Conservation (phyloP, 2,329 filamentous ascomycete species). For the Fusarium sp. region DNA sequence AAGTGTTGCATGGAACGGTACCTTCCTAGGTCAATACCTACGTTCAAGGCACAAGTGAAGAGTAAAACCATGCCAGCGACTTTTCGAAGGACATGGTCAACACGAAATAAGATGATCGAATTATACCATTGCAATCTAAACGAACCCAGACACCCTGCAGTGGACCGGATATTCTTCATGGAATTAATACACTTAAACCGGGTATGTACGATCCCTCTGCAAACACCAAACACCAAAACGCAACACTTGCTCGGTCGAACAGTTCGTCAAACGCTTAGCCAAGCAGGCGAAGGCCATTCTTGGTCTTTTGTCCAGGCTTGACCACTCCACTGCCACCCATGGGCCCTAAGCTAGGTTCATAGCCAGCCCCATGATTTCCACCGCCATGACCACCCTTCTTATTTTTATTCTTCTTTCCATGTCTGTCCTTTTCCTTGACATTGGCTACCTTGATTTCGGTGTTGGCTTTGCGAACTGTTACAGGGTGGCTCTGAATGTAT, state of each 20-base stretch:
- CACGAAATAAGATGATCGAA: not conserved
- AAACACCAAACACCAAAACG: conserved; percentile 36
- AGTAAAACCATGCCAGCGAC: not conserved
- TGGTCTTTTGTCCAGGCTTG: conserved; percentile 74
- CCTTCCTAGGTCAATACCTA: not conserved
- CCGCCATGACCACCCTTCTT: conserved; percentile 46
- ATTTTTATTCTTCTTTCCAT: conserved; percentile 50
- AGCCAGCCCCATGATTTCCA: conserved; percentile 48
- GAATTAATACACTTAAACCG: not conserved
- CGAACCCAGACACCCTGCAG: not conserved
- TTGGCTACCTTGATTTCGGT: conserved; percentile 86
- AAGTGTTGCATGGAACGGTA: not conserved
- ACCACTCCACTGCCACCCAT: conserved; percentile 62
- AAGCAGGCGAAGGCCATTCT: conserved; percentile 69
- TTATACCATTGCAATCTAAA: not conserved
- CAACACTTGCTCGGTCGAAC: not conserved
- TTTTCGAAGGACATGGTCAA: not conserved
- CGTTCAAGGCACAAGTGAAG: not conserved
- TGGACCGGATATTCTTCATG: not conserved
- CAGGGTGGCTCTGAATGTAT: conserved; percentile 97
- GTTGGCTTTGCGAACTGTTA: conserved; percentile 85
- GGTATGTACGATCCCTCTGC: conserved; percentile 11
- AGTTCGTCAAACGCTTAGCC: conserved; percentile 52
- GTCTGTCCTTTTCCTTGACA: conserved; percentile 67
- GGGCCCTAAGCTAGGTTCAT: conserved; percentile 63